These are phyloP conservation scores for Tricholoma flavovirens DNA, from an alignment of 768 basidiomycete species.

Conservation along the genomic window DNA sequence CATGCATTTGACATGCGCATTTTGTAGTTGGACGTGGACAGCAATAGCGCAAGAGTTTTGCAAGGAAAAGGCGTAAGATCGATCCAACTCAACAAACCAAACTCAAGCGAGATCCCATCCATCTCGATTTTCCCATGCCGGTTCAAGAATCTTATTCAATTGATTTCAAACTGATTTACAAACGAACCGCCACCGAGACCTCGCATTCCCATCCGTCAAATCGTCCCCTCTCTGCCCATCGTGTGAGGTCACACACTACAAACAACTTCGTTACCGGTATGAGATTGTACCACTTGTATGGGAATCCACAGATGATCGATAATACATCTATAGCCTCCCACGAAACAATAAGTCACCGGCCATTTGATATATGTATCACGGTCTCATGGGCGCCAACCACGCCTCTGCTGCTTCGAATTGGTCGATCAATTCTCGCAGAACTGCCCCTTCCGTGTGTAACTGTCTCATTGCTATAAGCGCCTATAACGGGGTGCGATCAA, in stretches of 20 bases:
- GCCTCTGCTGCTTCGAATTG: constrained; percentile 95
- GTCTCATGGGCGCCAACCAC: constrained; percentile 90
- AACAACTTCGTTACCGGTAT: constrained; percentile 10
- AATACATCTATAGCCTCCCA: no score
- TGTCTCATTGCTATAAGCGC: constrained; percentile 86
- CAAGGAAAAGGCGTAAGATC: constrained; percentile 10
- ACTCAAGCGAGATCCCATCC: constrained; percentile 20
- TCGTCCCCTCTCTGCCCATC: no score
- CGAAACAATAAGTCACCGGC: no score
- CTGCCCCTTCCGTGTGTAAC: constrained; percentile 76
- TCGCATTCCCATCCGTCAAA: neutral
- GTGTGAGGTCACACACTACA: constrained; percentile 7
- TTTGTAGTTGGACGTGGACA: constrained; percentile 21
- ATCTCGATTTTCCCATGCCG: constrained; percentile 23
- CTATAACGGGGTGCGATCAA: constrained; percentile 32
- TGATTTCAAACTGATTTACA: constrained; percentile 10
- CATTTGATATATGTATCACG: no score
- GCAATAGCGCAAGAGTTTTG: constrained; percentile 11
- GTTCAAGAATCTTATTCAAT: constrained; percentile 20
- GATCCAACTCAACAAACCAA: constrained; percentile 13
- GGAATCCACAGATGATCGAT: no score
- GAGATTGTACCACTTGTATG: no score
- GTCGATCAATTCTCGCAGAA: constrained; percentile 82
- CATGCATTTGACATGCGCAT: constrained; percentile 20
- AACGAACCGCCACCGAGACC: neutral